These are phyloP conservation scores for Russula emetica DNA, from an alignment of 768 basidiomycete genomes.

Conservation along the genomic window DNA sequence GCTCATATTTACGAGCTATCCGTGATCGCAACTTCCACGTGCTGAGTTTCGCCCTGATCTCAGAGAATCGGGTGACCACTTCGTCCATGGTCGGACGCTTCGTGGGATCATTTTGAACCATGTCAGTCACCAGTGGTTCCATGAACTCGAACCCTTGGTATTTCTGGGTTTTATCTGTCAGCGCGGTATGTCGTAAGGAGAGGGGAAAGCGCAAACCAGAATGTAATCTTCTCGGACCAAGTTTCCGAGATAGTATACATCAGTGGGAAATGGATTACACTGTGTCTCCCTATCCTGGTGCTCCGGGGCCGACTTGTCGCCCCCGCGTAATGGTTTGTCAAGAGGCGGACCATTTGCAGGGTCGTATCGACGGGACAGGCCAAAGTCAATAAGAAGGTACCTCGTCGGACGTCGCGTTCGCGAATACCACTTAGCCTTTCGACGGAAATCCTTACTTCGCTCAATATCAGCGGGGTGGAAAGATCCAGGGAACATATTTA, in stretches of 20 bases:
- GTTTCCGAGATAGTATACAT: conserved; percentile 32
- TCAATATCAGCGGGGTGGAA: conserved; percentile 8
- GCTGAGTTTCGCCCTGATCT: neutral
- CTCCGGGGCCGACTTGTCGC: conserved; percentile 32
- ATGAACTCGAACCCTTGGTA: conserved; percentile 20
- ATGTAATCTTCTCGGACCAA: conserved; percentile 25
- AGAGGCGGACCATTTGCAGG: conserved; percentile 11
- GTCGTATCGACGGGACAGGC: conserved; percentile 30
- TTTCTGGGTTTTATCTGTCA: neutral
- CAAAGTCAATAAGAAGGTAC: conserved; percentile 35
- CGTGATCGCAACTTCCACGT: conserved; percentile 23
- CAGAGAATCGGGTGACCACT: conserved; percentile 8
- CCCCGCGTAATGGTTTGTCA: conserved; percentile 29
- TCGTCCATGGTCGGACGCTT: conserved; percentile 33
- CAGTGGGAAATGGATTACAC: conserved; percentile 30
- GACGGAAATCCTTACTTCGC: conserved; percentile 5
- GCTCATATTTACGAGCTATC: conserved; percentile 9
- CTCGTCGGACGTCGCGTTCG: conserved; percentile 30
- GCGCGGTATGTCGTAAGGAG: neutral
- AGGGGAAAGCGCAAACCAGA: conserved; percentile 3
- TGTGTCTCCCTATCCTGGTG: conserved; percentile 6
- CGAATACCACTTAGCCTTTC: conserved; percentile 21
- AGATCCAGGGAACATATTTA: conserved; percentile 17
- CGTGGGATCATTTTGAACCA: conserved; percentile 37
- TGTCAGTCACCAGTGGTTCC: conserved; percentile 30